phyloP scores from a whole-genome alignment of 2,329 filamentous ascomycete species.

The Eurotiales sp. region DNA sequence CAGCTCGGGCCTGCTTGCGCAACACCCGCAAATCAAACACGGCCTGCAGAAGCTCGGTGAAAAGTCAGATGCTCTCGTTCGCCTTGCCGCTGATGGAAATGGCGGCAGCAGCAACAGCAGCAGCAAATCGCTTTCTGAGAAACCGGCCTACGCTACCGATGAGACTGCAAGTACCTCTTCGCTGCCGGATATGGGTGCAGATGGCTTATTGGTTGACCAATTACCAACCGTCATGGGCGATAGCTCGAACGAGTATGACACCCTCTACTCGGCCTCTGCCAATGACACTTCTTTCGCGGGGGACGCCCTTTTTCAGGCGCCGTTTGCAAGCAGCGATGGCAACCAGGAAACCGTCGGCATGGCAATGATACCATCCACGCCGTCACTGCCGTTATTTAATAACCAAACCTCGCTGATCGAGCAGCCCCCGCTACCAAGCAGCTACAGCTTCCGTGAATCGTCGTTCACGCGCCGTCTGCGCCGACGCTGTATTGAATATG shows the following conservation, averaged over 20 bases:
- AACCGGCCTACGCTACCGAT: background rate
- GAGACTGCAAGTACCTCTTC: constrained; percentile 6
- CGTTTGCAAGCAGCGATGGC: background rate
- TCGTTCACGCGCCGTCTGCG: constrained; percentile 70
- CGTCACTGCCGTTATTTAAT: constrained; percentile 14
- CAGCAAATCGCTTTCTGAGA: background rate
- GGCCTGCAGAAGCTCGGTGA: constrained; percentile 57
- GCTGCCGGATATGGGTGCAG: background rate
- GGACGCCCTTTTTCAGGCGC: background rate
- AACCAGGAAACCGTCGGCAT: background rate
- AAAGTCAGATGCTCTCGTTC: constrained; percentile 55
- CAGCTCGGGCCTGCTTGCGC: constrained; percentile 54
- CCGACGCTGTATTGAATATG: constrained; percentile 61
- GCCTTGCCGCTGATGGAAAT: constrained; percentile 36
- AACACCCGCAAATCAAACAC: constrained; percentile 54
- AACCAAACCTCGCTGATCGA: constrained; percentile 17
- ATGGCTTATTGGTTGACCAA: background rate
- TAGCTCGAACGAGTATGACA: background rate
- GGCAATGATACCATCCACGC: background rate
- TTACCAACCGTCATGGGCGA: background rate
- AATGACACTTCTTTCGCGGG: background rate
- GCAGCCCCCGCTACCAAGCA: constrained; percentile 39
- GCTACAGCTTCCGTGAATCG: constrained; percentile 60
- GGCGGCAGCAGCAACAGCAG: constrained; percentile 16
- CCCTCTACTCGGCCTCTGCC: background rate